phyloP scores from a whole-genome alignment of 2,329 filamentous ascomycete species.

The Cryphonectria radicalis region DNA sequence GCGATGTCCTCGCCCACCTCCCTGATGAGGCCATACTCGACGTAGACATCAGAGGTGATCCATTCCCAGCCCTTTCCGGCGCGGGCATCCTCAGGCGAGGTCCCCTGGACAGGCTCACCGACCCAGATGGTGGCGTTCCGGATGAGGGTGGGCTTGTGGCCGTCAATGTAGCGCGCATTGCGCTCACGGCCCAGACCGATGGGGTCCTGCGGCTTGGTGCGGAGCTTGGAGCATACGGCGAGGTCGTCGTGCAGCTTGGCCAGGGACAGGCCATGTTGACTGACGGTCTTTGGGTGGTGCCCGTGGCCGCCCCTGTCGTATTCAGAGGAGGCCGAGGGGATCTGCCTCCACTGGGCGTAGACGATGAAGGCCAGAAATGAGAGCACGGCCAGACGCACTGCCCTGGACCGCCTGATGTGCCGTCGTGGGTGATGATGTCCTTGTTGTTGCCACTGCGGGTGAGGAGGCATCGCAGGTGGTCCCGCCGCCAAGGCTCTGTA shows the following conservation, averaged over 20 bases:
- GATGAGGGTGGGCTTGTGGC: slow-evolving; percentile 64
- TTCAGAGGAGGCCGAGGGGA: slow-evolving; percentile 31
- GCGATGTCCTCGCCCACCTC: slow-evolving; percentile 53
- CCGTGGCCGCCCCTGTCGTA: slow-evolving; percentile 1
- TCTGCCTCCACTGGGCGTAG: slow-evolving; percentile 49
- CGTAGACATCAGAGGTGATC: slow-evolving; percentile 62
- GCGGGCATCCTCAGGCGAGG: slow-evolving; percentile 56
- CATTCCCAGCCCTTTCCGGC: slow-evolving; percentile 64
- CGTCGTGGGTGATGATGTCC: slow-evolving; percentile 35
- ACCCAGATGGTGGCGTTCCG: slow-evolving; percentile 70
- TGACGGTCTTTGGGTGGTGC: slow-evolving; percentile 12
- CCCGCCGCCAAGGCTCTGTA: slow-evolving; percentile 45
- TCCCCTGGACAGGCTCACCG: slow-evolving; percentile 61
- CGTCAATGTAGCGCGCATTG: slow-evolving; percentile 65
- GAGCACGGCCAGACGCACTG: slow-evolving; percentile 48
- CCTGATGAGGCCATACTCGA: slow-evolving; percentile 65
- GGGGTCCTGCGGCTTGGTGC: slow-evolving; percentile 58
- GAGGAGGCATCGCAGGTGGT: slow-evolving; percentile 32
- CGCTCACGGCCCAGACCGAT: slow-evolving; percentile 58
- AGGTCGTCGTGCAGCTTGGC: slow-evolving; percentile 59
- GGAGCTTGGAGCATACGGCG: slow-evolving; percentile 59
- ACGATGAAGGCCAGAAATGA: slow-evolving; percentile 55
- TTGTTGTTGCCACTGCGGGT: slow-evolving; percentile 13
- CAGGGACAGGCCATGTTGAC: slow-evolving; percentile 50
- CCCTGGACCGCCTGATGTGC: slow-evolving; percentile 48